phyloP scores from a whole-genome alignment of 306 rosid genomes.

The Ammopiptanthus mongolicus region DNA sequence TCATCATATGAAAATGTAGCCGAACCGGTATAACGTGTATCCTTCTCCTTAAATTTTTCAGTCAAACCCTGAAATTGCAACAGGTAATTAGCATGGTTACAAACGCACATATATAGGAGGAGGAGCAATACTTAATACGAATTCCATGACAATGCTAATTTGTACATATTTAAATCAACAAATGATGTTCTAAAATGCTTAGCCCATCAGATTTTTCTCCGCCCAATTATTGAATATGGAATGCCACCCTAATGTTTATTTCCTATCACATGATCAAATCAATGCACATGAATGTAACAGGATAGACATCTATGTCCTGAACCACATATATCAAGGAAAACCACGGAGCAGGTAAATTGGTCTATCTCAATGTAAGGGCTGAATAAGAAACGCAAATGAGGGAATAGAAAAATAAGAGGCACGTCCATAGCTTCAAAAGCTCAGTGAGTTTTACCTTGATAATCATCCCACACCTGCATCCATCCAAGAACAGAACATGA shows the following conservation, averaged over 20 bases:
- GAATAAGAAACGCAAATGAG: background rate
- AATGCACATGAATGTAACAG: background rate
- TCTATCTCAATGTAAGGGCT: background rate
- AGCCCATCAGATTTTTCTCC: background rate
- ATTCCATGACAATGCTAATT: background rate
- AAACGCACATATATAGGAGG: background rate
- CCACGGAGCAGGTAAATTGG: background rate
- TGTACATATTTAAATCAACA: background rate
- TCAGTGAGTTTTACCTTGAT: slow-evolving; percentile 56
- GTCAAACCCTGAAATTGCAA: slow-evolving; percentile 75
- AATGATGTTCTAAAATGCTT: background rate
- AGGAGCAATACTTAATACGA: background rate
- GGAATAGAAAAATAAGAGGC: background rate
- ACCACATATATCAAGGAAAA: slow-evolving; percentile 3
- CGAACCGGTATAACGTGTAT: slow-evolving; percentile 49
- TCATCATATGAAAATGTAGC: slow-evolving; percentile 60
- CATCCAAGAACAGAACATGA: slow-evolving; percentile 30
- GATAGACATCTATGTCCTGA: background rate
- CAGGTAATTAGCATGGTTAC: background rate
- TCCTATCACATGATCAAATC: background rate
- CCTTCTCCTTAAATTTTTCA: slow-evolving; percentile 86
- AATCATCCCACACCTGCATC: slow-evolving; percentile 85
- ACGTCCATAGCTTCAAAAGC: slow-evolving; percentile 1
- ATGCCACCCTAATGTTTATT: background rate
- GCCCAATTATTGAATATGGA: background rate